A percentile compares a stretch with the other conserved stretches of the same genome.
phyloP scores from a whole-genome alignment of 208 protist genomes.

The Entamoeba dispar region DNA sequence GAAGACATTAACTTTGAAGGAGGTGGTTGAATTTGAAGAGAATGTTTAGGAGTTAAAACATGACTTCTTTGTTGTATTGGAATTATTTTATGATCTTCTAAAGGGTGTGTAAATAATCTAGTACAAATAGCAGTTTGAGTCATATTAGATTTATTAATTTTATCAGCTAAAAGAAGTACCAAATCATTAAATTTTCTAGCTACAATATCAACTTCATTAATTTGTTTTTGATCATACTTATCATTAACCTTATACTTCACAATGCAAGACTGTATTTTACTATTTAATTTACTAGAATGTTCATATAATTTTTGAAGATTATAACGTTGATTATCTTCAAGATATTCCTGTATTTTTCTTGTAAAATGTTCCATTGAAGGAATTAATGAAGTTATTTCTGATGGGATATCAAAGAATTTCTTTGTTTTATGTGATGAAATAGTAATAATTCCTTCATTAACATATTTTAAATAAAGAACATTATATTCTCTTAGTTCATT shows the following conservation, averaged over 20 bases:
- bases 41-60: neutral
- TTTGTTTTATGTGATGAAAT: neutral
- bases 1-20: neutral
- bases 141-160: neutral
- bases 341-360: neutral
- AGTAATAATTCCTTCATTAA: neutral
- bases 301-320: neutral
- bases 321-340: neutral
- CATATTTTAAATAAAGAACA: neutral
- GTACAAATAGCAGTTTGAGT: neutral
- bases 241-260: neutral
- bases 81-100: neutral
- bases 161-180: neutral
- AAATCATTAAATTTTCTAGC: neutral
- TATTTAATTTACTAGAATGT: neutral
- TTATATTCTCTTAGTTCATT: neutral
- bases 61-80: neutral
- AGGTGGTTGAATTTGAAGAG: neutral
- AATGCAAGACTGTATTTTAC: neutral
- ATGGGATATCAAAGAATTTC: neutral
- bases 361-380: neutral
- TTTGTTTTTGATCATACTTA: neutral
- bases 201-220: neutral
- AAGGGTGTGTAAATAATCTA: neutral
- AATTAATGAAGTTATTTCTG: neutral